Evolutionary conservation across 805 yeast species (phyloP), one percentile per base, ranked within the genome.

Genomic region (Candida lessepsii): DNA sequence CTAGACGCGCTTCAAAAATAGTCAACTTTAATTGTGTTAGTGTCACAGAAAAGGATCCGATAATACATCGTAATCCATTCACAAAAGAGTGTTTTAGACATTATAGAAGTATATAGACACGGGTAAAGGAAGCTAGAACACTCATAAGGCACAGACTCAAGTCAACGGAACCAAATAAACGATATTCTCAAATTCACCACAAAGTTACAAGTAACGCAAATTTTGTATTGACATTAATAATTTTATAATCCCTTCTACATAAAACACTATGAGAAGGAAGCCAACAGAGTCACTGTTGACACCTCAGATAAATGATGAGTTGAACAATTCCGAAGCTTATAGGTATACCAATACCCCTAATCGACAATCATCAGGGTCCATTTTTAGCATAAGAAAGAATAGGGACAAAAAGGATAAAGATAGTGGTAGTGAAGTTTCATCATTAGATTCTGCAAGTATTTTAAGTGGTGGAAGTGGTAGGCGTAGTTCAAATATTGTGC

Each of bases 371-470:
- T 52, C 69, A 7, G 56, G 63, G 24, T 61, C 69, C 21, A 57
- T 67, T 17, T 69, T 69, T 49, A 60, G 67, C 42, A 49, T 66
- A 29, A 51, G 68, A 26, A 67, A 63, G 42, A 48, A 47, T 42
- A 52, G 57, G 45, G 51, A 44, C 21, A 47, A 44, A 13, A 49
- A 45, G 26, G 35, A 35, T 21, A 36, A 31, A 13, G 40, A 47
- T 18, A 51, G 48, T 34, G 35, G 27, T 32, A 57, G 62, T 42
- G 71, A 67, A 42, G 39, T 47, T 9, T 60, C 67, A 8, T 60
- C 63, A 23, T 40, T 49, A 15, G 73, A 68, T 42, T 50, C 61
- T 4, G 63, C 57, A 6, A 58, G 65, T 31, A 56, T 63, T 21
- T 23, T 49, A 21, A 54, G 63, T 41, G 42, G 40, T 3, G 56